Percentiles rank a stretch among this genome's conserved stretches.
phyloP scores from a whole-genome alignment of 139 green algal genomes.

The Pleodorina starrii region DNA sequence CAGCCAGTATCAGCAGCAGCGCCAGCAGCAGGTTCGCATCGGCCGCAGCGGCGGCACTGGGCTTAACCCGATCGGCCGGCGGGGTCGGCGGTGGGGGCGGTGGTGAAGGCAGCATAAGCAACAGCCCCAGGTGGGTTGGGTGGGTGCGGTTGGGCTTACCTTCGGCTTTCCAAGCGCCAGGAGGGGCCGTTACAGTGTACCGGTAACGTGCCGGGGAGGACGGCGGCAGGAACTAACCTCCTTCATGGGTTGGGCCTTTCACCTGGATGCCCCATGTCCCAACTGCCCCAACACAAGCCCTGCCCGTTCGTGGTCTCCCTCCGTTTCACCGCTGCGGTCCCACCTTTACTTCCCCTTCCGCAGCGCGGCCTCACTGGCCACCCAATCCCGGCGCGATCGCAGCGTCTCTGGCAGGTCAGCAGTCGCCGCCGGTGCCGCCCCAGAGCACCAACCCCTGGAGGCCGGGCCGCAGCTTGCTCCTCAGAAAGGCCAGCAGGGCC shows the following conservation, averaged over 20 bases:
- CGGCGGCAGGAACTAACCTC: no score
- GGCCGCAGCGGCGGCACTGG: conserved; percentile 12
- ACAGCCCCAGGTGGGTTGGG: conserved; percentile 19
- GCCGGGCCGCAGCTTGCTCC: no score
- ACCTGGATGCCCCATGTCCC: not conserved
- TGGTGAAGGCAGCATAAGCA: not conserved
- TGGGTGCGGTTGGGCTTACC: no score
- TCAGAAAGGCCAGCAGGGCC: not conserved
- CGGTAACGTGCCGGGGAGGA: no score
- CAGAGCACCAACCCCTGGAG: not conserved
- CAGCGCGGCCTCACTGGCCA: not conserved
- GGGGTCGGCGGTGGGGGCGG: no score
- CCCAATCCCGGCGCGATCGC: not conserved
- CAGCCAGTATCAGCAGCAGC: not conserved
- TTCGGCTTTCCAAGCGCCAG: no score
- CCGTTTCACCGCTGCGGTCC: not conserved
- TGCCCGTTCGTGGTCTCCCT: not conserved
- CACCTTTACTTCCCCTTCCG: not conserved
- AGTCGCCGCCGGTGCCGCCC: not conserved
- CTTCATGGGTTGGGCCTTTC: not conserved
- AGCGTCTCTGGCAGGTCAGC: not conserved
- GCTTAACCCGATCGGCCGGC: conserved; percentile 1
- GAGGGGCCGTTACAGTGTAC: no score
- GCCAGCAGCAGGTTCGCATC: conserved; percentile 25
- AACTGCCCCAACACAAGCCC: not conserved